These are phyloP conservation scores for Lasiosphaeris hirsuta DNA, from an alignment of 495 filamentous ascomycete species.

Conservation along the genomic window DNA sequence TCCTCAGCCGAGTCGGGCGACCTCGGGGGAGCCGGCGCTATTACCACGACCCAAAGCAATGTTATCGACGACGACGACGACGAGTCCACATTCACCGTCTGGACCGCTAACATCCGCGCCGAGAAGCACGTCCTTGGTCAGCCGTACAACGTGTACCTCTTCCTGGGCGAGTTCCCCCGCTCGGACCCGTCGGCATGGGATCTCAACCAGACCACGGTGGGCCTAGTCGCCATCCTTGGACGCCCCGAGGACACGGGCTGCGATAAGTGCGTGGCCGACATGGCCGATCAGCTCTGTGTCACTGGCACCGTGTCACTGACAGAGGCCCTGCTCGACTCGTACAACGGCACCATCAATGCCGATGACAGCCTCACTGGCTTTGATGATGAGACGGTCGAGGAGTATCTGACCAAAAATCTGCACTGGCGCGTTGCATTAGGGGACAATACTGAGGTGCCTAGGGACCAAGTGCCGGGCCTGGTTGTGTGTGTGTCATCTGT, in stretches of 20 bases:
- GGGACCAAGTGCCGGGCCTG: conserved; percentile 13
- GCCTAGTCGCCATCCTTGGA: neutral
- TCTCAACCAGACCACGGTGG: neutral
- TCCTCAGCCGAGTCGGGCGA: too few relatives aligned
- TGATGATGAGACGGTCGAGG: neutral
- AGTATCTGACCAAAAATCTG: neutral
- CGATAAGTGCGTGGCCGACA: neutral
- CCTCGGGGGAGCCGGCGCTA: neutral
- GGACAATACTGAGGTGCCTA: neutral
- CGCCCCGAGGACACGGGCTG: neutral
- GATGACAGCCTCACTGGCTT: neutral
- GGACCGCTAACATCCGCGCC: conserved; percentile 2
- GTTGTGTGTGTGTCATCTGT: conserved; percentile 8
- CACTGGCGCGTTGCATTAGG: neutral
- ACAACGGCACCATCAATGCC: too few relatives aligned
- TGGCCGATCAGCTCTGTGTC: neutral
- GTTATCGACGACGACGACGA: neutral
- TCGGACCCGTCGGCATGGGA: neutral
- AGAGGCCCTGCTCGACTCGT: neutral
- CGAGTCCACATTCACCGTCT: conserved; percentile 2
- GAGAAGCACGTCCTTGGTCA: neutral
- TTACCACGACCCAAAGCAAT: neutral
- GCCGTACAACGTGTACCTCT: neutral
- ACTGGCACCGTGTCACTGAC: neutral
- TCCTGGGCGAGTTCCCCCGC: neutral